Base-by-base conservation (phyloP, 2,329 filamentous ascomycete species). In the Escovopsis sp. region DNA sequence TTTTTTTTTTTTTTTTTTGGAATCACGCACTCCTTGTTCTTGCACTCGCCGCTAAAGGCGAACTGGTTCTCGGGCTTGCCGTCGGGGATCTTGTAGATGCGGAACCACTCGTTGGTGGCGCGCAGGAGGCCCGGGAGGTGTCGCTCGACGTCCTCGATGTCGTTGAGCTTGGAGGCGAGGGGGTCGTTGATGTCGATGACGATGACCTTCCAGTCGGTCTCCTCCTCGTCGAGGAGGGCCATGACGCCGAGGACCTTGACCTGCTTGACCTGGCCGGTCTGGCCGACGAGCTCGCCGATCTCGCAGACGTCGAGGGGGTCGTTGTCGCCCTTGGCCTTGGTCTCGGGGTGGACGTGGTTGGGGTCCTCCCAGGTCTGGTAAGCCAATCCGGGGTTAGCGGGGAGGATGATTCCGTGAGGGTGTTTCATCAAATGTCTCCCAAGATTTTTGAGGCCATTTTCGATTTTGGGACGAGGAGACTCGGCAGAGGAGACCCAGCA, bases 1-100 rank as follows among this genome's bases (percentile, higher is more conserved):
- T n/a, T n/a, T n/a, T n/a, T n/a, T n/a, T n/a, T n/a, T n/a, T n/a
- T n/a, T n/a, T n/a, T n/a, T n/a, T n/a, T n/a, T n/a, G n/a, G n/a
- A n/a, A n/a, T n/a, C n/a, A n/a, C n/a, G n/a, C 54, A 87, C 83
- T 83, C 86, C 80, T 88, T 94, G 81, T 98, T 98, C 83, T 98
- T 98, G 84, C 89, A 96, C 76, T 98, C 91, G 72, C 91, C 91
- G 46, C 88, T 95, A 75, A 98, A 98, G 58, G 91, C 91, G 62
- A 98, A 98, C 73, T 96, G 91, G 80, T 98, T 98, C 83, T 98
- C 91, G 57, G 89, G 88, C 87, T 98, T 98, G 75, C 91, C 91
- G 63, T 98, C 91, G 62, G 91, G 91, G 69, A 98, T 98, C 78
- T 98, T 98, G 83, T 98, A 98, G 79, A 98, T 98, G 67, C 91